A percentile compares a stretch with the other conserved stretches of the same genome.
phyloP scores from a whole-genome alignment of 495 filamentous ascomycete species.

The Melanomma pulvis-pyrius region DNA sequence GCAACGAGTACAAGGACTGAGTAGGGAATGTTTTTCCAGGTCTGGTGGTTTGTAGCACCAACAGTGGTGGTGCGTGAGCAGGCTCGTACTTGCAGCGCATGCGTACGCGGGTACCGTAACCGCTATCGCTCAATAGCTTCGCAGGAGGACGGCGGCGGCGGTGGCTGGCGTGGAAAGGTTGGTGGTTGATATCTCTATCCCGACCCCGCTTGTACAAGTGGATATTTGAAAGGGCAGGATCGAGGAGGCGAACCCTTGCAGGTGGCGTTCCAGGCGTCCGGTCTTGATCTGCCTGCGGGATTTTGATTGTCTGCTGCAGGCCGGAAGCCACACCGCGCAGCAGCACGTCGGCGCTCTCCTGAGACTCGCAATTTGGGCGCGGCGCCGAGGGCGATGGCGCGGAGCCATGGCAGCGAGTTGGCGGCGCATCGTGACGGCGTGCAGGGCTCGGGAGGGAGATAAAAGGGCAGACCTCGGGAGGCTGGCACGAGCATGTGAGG shows the following conservation, averaged over 20 bases:
- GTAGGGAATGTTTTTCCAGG: too few relatives aligned
- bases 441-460: too few relatives aligned
- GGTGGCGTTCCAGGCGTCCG: neutral
- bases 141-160: neutral
- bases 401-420: too few relatives aligned
- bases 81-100: neutral
- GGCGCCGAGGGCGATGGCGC: neutral
- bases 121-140: too few relatives aligned
- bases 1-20: too few relatives aligned
- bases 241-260: neutral
- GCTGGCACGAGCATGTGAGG: neutral
- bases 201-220: neutral
- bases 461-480: too few relatives aligned
- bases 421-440: neutral
- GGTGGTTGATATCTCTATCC: neutral
- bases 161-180: neutral
- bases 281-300: conserved; percentile 3
- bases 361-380: neutral
- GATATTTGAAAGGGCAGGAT: neutral
- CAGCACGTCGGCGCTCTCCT: neutral
- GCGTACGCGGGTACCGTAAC: neutral
- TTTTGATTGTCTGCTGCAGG: neutral
- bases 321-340: neutral
- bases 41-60: neutral
- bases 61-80: neutral